phyloP scores from a whole-genome alignment of 192 early-diverging fungal species.

The Coemansia sp. region DNA sequence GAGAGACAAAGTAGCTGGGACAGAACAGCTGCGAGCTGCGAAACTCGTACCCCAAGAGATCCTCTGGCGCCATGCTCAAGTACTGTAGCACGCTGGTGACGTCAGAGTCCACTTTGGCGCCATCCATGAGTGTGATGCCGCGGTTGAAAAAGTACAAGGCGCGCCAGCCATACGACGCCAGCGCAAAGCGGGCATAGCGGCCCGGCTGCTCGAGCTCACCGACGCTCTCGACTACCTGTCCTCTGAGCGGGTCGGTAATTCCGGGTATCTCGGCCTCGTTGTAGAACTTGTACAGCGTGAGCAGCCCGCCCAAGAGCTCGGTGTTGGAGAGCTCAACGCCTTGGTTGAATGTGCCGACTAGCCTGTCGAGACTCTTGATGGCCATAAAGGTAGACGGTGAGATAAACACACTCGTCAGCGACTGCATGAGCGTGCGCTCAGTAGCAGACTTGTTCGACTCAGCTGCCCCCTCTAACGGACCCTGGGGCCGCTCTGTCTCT shows the following conservation, averaged over 20 bases:
- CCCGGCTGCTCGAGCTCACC: conserved; percentile 53
- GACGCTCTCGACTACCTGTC: conserved; percentile 27
- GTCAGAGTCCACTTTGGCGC: conserved; percentile 64
- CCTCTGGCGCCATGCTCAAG: conserved; percentile 59
- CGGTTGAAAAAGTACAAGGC: conserved; percentile 72
- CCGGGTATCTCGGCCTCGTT: conserved; percentile 42
- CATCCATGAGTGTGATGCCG: conserved; percentile 66
- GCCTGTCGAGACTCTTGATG: conserved; percentile 45
- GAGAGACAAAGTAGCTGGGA: conserved; percentile 69
- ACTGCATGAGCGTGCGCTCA: conserved; percentile 50
- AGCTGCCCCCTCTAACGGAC: not conserved
- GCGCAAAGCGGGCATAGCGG: conserved; percentile 58
- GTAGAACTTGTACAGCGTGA: conserved; percentile 67
- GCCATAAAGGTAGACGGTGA: conserved; percentile 47
- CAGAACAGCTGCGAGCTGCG: conserved; percentile 63
- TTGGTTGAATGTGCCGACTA: conserved; percentile 58
- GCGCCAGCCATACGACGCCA: conserved; percentile 71
- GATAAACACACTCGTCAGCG: conserved; percentile 51
- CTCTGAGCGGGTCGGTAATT: conserved; percentile 38
- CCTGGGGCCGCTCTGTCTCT: not conserved
- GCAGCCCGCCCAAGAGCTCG: conserved; percentile 62
- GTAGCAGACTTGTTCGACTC: conserved; percentile 7
- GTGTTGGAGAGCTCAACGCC: conserved; percentile 68
- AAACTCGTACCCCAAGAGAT: conserved; percentile 68
- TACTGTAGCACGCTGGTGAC: conserved; percentile 63